Percentiles rank a stretch among this genome's conserved stretches.
Conservation (phyloP, 2,329 filamentous ascomycete genomes). For the Metarhizium anisopliae region DNA sequence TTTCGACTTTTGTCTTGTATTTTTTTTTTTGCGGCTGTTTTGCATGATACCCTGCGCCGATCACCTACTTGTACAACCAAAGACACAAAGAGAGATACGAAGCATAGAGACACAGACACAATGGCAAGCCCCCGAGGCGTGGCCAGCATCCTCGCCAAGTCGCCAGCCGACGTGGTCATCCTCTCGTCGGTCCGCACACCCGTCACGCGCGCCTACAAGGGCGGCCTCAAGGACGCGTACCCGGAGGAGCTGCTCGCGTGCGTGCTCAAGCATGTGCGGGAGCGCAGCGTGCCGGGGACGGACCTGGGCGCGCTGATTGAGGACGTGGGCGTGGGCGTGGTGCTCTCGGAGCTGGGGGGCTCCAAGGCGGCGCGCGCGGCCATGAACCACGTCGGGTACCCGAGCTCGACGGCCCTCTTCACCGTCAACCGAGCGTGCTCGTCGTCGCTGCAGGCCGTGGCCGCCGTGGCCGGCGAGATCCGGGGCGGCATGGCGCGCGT, state of each 20-base stretch:
- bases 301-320: slow-evolving; percentile 56
- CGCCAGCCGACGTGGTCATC: slow-evolving; percentile 75
- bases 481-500: slow-evolving; percentile 61
- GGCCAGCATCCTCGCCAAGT: slow-evolving; percentile 67
- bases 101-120: neutral
- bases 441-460: slow-evolving; percentile 68
- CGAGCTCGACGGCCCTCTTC: slow-evolving; percentile 64
- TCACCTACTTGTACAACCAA: no score
- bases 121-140: slow-evolving; percentile 39
- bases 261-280: slow-evolving; percentile 31
- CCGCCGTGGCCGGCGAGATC: slow-evolving; percentile 65
- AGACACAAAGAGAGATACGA: no score
- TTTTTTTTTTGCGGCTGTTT: no score
- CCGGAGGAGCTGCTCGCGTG: slow-evolving; percentile 77
- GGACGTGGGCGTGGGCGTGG: slow-evolving; percentile 80
- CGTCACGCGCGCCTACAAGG: slow-evolving; percentile 74
- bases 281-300: slow-evolving; percentile 38
- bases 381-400: slow-evolving; percentile 72
- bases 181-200: slow-evolving; percentile 86
- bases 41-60: no score
- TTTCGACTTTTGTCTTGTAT: no score
- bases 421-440: slow-evolving; percentile 86
- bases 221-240: slow-evolving; percentile 77
- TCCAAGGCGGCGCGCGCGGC: slow-evolving; percentile 89
- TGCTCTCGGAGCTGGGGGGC: slow-evolving; percentile 84